Evolutionary conservation across 768 basidiomycete genomes (phyloP), one percentile per base, ranked within the genome.

Genomic region (Kwoniella botswanensis): DNA sequence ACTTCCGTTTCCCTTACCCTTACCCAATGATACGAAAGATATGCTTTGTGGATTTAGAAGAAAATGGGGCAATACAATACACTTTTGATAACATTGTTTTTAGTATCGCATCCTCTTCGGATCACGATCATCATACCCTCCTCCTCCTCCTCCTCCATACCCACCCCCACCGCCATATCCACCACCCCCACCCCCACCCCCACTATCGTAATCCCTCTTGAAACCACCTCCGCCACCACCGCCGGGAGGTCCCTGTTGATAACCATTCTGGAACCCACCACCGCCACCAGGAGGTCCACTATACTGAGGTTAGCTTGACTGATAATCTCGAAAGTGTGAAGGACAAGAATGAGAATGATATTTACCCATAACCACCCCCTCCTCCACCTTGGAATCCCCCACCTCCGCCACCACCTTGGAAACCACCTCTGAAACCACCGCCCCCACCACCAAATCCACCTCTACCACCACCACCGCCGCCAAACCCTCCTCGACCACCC

Each of bases 311-410:
- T 12, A 66, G 59, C 57, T 18, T 15, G 46, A 53, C 29, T 41
- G 7, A 1, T 24, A 42, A 41, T 26, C 15, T 24, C n/a, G 17
- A 12, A 24, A 67, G 56, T 35, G 5, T 35, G 10, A 22, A 5
- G 22, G 35, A 63, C 15, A 21, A 52, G 13, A 35, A 15, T 26
- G 29, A 22, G 21, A 54, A 22, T 7, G 44, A 24, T 17, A 72
- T 64, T 73, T 73, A 74, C 76, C 71, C 71, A 57, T 71, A 71
- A n/a, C 71, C 71, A n/a, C 68, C 73, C 26, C 72, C 70, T 46
- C 67, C 72, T 46, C 79, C 87, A 17, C 88, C 89, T 57, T 74
- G 71, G 76, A 75, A 78, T 35, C 35, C 35, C 21, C 86, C 85
- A 42, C 86, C 86, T 18, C 84, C 79, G 13, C 71, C 73, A 55